Base-by-base conservation (phyloP, 1,284 basidiomycete genomes). In the Macrocystidia cucumis region DNA sequence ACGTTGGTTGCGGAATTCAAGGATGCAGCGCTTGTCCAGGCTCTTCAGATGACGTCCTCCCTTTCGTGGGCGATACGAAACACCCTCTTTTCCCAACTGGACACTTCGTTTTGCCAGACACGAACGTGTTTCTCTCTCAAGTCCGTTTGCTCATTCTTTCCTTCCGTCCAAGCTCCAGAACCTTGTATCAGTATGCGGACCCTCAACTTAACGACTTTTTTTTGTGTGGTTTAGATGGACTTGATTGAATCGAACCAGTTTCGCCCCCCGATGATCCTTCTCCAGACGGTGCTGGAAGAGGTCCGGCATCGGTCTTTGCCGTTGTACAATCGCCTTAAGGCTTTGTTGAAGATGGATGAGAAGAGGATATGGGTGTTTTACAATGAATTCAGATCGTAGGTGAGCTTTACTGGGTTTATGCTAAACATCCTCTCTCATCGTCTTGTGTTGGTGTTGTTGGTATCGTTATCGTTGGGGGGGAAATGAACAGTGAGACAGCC, bases 221-320 rank as follows among this genome's bases (percentile, higher is more conserved):
- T 19, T 3, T 29, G 13, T 39, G 2, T 44, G 4, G 11, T 37
- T 7, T 55, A 96, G 86, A 95, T 97, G 84, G 93, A 98, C 58
- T 67, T 96, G 33, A 67, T 97, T 27, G 85, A 91, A 53, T 85
- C 86, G 0, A 56, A 65, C 4, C 61, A 81, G 1, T 89, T 96
- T 44, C 69, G 63, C 0, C 67, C 87, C 0, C 86, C 89, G 0
- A 76, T 96, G 36, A 82, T 99, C 35, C 67, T 98, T 8, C 74
- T 97, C 1, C 96, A 98, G 58, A 99, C 95, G 0, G 92, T 97
- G 1, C 66, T 97, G 32, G 90, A 96, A 47, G 96, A 99, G 73
- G 91, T 97, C 40, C 73, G 95, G 37, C 95, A 98, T 58, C 77
- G 95, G 18, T 93, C 90, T 0, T 61, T 98, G 20, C 96, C 96